Conservation (phyloP, 371 early-diverging fungal genomes). For the Apophysomyces elegans region DNA sequence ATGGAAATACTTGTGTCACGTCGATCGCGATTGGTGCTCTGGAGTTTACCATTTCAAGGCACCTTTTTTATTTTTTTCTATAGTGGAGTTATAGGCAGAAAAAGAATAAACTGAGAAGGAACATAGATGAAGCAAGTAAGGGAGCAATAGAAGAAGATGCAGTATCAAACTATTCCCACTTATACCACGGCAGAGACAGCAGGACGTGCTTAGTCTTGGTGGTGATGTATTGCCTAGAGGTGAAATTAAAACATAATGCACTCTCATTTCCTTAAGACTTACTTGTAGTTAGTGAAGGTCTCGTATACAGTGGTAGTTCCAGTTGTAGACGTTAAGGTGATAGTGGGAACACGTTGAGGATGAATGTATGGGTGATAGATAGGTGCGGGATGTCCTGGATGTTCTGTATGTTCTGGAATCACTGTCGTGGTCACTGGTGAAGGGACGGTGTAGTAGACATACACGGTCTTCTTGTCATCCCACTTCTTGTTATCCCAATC, state of each 20-base stretch:
- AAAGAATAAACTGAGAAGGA: not conserved
- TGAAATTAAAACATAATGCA: not conserved
- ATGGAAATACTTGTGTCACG: conserved; percentile 4
- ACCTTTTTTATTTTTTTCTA: conserved; percentile 4
- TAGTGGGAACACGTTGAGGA: not conserved
- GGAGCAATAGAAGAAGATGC: not conserved
- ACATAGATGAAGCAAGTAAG: not conserved
- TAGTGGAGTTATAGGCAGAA: conserved; percentile 29
- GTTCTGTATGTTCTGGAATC: no score
- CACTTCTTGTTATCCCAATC: conserved; percentile 15
- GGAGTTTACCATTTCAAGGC: conserved; percentile 7
- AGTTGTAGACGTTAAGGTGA: not conserved
- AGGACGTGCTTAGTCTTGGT: conserved; percentile 2
- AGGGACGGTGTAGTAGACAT: conserved; percentile 35
- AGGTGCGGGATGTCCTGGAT: not conserved
- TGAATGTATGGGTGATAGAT: not conserved
- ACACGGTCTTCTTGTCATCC: conserved; percentile 26
- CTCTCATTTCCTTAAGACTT: not conserved
- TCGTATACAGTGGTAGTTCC: not conserved
- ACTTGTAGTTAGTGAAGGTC: conserved; percentile 6
- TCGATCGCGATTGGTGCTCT: conserved; percentile 8
- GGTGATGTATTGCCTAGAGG: not conserved
- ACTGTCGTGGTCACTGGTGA: not conserved
- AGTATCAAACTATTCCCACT: not conserved
- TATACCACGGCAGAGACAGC: not conserved